Evolutionary conservation across 805 yeast species (phyloP), one percentile per base, ranked within the genome.

Genomic region (Candida broadrunensis): DNA sequence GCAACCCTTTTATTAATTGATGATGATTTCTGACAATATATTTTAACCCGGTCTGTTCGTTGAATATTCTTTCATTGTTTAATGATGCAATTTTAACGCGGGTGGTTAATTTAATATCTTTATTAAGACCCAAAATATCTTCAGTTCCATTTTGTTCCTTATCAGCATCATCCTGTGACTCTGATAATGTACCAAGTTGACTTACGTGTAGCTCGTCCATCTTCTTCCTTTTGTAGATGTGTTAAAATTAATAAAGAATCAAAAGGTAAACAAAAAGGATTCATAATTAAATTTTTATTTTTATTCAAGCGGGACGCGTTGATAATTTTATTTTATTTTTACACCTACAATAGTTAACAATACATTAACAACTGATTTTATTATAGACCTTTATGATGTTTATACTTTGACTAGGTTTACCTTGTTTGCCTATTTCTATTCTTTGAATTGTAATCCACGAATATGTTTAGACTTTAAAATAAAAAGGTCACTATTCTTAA

Each of bases 51-150:
- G 58, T 55, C 11, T 51, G 48, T 25, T 50, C 50, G 35, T 61
- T 60, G 43, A 70, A 58, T 9, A 70, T 49, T 36, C 73, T 49
- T 25, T 66, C 66, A 39, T 67, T 66, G 35, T 71, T 73, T 27
- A 69, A 46, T 39, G 58, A 60, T n/a, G 73, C 64, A 6, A 62
- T 46, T 38, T 63, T 62, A 13, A 52, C 52, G 14, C 71, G 52
- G 13, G 59, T 58, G 15, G 59, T 44, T 16, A 65, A 52, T 42
- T 64, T 67, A 30, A 69, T 52, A 12, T 61, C 62, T 36, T 63
- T 56, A 37, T 68, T 73, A 17, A 64, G 54, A 14, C 72, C 72
- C 27, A 66, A 48, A 1, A 51, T 48, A 42, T 62, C 67, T 23
- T 49, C 56, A 33, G 39, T 39, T 11, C 6, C 18, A 29, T n/a